Conservation (phyloP, 805 yeast genomes). For the Dipodascopsis tothii region DNA sequence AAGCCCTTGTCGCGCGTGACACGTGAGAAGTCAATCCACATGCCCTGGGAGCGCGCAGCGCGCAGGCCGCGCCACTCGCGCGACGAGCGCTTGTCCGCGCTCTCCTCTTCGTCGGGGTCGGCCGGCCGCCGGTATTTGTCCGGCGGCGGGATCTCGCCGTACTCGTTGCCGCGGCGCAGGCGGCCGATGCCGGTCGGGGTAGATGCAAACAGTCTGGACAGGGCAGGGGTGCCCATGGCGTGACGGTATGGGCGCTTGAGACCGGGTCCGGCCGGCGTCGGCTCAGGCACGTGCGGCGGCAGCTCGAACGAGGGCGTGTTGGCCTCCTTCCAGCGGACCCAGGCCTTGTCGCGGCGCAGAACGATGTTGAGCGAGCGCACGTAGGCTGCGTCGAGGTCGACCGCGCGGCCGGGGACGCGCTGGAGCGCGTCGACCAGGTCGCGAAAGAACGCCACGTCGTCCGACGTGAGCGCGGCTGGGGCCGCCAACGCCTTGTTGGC, state of each 20-base stretch:
- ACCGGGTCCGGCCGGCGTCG: slow-evolving; percentile 10
- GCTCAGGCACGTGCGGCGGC: slow-evolving; percentile 5
- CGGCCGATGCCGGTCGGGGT: slow-evolving; percentile 35
- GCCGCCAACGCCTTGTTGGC: slow-evolving; percentile 24
- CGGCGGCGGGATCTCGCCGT: slow-evolving; percentile 24
- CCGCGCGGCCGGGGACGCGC: slow-evolving; percentile 1
- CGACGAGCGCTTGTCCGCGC: slow-evolving; percentile 23
- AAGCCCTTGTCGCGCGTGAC: slow-evolving; percentile 35
- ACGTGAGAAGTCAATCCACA: slow-evolving; percentile 34
- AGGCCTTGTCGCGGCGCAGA: slow-evolving; percentile 25
- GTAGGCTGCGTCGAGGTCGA: slow-evolving; percentile 19
- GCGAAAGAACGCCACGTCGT: slow-evolving; percentile 20
- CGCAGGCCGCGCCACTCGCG: slow-evolving; percentile 41
- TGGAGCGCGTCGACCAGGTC: slow-evolving; percentile 6
- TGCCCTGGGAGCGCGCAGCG: slow-evolving; percentile 32
- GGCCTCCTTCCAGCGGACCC: slow-evolving; percentile 32
- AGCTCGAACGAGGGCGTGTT: slow-evolving; percentile 29
- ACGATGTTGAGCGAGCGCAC: slow-evolving; percentile 18
- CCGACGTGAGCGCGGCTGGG: slow-evolving; percentile 15
- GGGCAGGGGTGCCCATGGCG: slow-evolving; percentile 30
- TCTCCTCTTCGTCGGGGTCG: slow-evolving; percentile 24
- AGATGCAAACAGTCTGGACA: slow-evolving; percentile 36
- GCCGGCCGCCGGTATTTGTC: slow-evolving; percentile 18
- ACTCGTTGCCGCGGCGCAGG: slow-evolving; percentile 24
- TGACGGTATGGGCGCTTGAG: slow-evolving; percentile 26